Evolutionary conservation across 2,329 filamentous ascomycete species (phyloP), one percentile per base, ranked within the genome.

Genomic region (Penicillium sp.): DNA sequence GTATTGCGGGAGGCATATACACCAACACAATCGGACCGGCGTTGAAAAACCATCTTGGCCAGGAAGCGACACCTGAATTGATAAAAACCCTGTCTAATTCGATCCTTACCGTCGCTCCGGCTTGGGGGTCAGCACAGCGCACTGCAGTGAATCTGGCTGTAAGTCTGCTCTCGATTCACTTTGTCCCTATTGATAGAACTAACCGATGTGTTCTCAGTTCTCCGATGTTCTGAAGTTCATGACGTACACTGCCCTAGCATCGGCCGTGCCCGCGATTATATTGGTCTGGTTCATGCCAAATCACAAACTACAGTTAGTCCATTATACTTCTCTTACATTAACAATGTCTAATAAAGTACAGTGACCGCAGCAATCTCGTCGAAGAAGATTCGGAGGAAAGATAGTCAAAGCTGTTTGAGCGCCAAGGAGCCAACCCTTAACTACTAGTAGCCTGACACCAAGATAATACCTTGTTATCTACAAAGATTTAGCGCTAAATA

Each of bases 1-100:
- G 73, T 37, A 74, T 81, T 43, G 78, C 79, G 2, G 79, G 79
- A 5, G 78, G 74, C 6, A 81, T 82, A 13, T 82, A 82, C 58
- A 81, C 79, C 0, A 74, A 72, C n/a, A 72, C 73, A 0, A 72
- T 82, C 56, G 72, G 73, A 28, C 53, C 65, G 3, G 65, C 69
- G 5, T 60, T 81, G 48, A 65, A 66, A 43, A 54, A 62, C 7
- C 72, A 73, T 31, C 61, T 81, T 5, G 76, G 76, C 8, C 47
- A 61, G 0, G 52, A 51, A 3, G 71, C 70, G 1, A 62, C 65
- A 2, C 52, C 68, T 11, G 57, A 61, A 1, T 54, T 70, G 9
- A 70, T 81, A 21, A 62, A 77, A 19, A 55, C 55, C 1, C 62
- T 81, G 23, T 80, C 71, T 55, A 75, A 80, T 57, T 80, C 77